Conservation (phyloP, 2,329 filamentous ascomycete species). For the Cytospora paraplurivora region DNA sequence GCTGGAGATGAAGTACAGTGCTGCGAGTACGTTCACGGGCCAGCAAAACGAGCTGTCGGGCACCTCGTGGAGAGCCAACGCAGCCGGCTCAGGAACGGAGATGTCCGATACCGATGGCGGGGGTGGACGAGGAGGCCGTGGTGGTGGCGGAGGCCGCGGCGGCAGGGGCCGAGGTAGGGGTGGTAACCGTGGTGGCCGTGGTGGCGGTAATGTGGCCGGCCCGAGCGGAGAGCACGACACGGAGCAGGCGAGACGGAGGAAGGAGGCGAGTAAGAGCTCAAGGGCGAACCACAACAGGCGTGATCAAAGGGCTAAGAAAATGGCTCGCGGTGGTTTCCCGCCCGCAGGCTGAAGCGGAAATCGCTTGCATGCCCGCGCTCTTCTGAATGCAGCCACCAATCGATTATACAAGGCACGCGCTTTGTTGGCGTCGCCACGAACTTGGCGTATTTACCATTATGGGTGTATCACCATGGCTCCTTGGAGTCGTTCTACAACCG, state of each 20-base stretch:
- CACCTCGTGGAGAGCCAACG: constrained; percentile 64
- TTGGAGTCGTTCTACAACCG: neutral
- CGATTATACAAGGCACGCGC: neutral
- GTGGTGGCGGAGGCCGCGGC: constrained; percentile 50
- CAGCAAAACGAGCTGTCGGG: constrained; percentile 65
- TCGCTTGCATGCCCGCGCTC: neutral
- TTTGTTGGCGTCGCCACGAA: neutral
- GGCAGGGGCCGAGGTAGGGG: constrained; percentile 49
- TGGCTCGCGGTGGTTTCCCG: constrained; percentile 56
- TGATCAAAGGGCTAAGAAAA: constrained; percentile 67
- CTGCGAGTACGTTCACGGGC: constrained; percentile 55
- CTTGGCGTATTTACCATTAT: neutral
- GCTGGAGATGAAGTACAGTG: constrained; percentile 70
- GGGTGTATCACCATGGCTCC: neutral
- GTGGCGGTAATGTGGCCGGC: constrained; percentile 64
- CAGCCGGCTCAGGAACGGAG: constrained; percentile 58
- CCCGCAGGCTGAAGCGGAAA: constrained; percentile 22
- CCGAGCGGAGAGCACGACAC: constrained; percentile 70
- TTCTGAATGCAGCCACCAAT: constrained; percentile 12
- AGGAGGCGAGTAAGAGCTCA: constrained; percentile 81
- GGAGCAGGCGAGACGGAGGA: constrained; percentile 69
- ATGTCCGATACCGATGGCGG: constrained; percentile 54
- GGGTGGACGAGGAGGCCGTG: constrained; percentile 46
- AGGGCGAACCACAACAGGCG: constrained; percentile 85
- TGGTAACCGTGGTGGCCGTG: constrained; percentile 52